Conservation (phyloP, 495 filamentous ascomycete genomes). For the Penicillium waksmanii region DNA sequence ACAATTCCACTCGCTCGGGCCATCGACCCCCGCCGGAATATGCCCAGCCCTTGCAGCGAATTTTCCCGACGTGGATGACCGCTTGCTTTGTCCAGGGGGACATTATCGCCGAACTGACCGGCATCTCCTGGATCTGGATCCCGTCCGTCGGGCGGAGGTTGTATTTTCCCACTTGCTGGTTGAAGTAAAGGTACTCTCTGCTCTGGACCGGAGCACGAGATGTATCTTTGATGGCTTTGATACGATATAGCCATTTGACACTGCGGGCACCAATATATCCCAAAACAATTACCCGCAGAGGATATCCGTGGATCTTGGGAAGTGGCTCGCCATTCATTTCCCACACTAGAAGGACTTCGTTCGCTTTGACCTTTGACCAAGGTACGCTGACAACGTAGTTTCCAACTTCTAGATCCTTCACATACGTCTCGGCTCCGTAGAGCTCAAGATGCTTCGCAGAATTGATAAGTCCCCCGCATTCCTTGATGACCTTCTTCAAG, state of each 20-base stretch:
- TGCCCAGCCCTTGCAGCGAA: slow-evolving; percentile 49
- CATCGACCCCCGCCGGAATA: slow-evolving; percentile 50
- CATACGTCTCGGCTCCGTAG: slow-evolving; percentile 68
- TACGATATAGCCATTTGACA: slow-evolving; percentile 49
- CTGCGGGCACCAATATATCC: slow-evolving; percentile 59
- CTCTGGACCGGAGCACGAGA: slow-evolving; percentile 47
- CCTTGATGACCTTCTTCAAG: slow-evolving; percentile 67
- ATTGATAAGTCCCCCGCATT: slow-evolving; percentile 61
- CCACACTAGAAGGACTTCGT: slow-evolving; percentile 71
- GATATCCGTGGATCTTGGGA: slow-evolving; percentile 67
- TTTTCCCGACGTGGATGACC: slow-evolving; percentile 37
- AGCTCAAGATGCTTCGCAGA: slow-evolving; percentile 64
- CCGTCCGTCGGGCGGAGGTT: slow-evolving; percentile 39
- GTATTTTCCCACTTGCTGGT: slow-evolving; percentile 38
- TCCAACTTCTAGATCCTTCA: slow-evolving; percentile 62
- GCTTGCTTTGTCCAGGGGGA: slow-evolving; percentile 37
- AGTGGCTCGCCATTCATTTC: slow-evolving; percentile 72
- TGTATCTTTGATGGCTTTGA: slow-evolving; percentile 44
- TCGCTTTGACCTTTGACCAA: slow-evolving; percentile 63
- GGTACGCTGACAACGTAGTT: slow-evolving; percentile 69
- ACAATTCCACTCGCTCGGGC: slow-evolving; percentile 51
- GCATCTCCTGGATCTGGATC: slow-evolving; percentile 54
- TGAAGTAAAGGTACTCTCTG: slow-evolving; percentile 54
- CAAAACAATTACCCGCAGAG: slow-evolving; percentile 62
- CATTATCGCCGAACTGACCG: slow-evolving; percentile 53